Conservation (phyloP, 2,329 filamentous ascomycete genomes). For the Xylariales sp. region DNA sequence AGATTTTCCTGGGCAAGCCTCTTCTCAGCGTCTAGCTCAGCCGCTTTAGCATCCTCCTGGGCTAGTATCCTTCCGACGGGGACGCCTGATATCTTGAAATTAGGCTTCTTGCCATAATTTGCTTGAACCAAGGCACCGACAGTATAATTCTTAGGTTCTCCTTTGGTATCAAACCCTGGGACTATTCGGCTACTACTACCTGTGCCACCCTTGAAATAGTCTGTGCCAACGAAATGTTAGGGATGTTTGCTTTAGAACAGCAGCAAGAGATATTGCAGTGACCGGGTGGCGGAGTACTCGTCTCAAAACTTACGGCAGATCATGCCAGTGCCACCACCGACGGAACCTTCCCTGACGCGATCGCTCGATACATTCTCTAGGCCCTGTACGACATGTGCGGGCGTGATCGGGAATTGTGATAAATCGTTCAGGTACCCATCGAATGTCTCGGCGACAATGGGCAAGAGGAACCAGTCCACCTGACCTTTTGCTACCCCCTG, state of each 20-base stretch:
- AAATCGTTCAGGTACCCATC: slow-evolving; percentile 72
- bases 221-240: slow-evolving; percentile 43
- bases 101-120: slow-evolving; percentile 70
- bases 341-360: slow-evolving; percentile 69
- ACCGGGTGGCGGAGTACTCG: background rate
- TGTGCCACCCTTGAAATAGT: slow-evolving; percentile 75
- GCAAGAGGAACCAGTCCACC: slow-evolving; percentile 65
- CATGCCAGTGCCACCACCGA: slow-evolving; percentile 72
- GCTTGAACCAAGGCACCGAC: slow-evolving; percentile 72
- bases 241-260: background rate
- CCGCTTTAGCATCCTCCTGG: slow-evolving; percentile 53
- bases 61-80: slow-evolving; percentile 69
- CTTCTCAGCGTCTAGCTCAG: slow-evolving; percentile 41
- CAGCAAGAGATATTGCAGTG: background rate
- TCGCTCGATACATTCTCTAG: slow-evolving; percentile 63
- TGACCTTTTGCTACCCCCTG: slow-evolving; percentile 56
- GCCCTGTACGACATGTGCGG: slow-evolving; percentile 64
- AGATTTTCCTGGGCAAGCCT: slow-evolving; percentile 48
- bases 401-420: slow-evolving; percentile 63
- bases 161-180: slow-evolving; percentile 55
- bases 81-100: slow-evolving; percentile 69
- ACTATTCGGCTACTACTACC: slow-evolving; percentile 70
- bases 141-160: slow-evolving; percentile 60
- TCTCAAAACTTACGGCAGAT: slow-evolving; percentile 43
- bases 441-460: slow-evolving; percentile 72